Base-by-base conservation (phyloP, 257 asterid genomes). In the Thymus quinquecostatus region DNA sequence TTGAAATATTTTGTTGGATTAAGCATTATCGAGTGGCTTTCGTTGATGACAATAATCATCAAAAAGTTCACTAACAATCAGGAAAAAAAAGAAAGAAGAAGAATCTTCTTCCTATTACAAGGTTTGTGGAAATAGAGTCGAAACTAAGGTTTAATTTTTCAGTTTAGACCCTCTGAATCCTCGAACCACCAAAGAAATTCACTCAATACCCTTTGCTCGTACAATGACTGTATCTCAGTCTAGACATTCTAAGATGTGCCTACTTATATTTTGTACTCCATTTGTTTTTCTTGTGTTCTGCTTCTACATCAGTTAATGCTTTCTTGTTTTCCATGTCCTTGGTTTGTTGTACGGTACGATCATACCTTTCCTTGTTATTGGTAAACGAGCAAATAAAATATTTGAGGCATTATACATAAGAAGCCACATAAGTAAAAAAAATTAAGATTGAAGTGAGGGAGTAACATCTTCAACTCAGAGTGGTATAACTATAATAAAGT, bases 171-270 rank as follows among this genome's bases (percentile, higher is more conserved):
- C 58, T 53, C 57, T 50, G 58, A 53, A 53, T 7, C 33, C 32
- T 44, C 56, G 1, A 50, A 50, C 56, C 62, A 56, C 62, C 47
- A 8, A 10, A 13, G 30, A 40, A 59, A 41, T 49, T 41, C 38
- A 64, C 8, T 49, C 21, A 10, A 67, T 28, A 11, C 57, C 33
- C 58, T 2, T 49, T 12, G 36, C 12, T 44, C 49, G 11, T 49
- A 38, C 9, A 50, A 50, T n/a, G 55, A 45, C 33, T 54, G 14
- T 74, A 44, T 56, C 21, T 13, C 8, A 36, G 43, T 45, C 69
- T 71, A 34, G 60, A 21, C 61, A 27, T 47, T 70, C 33, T 50
- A 36, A 61, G 34, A 53, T 73, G 44, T 30, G 48, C 32, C 40
- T 47, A 50, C 60, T 28, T 21, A 58, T 68, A 64, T 59, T 67